A percentile compares a stretch with the other conserved stretches of the same genome.
Conservation (phyloP, 257 asterid species). For the Gentiana straminea region DNA sequence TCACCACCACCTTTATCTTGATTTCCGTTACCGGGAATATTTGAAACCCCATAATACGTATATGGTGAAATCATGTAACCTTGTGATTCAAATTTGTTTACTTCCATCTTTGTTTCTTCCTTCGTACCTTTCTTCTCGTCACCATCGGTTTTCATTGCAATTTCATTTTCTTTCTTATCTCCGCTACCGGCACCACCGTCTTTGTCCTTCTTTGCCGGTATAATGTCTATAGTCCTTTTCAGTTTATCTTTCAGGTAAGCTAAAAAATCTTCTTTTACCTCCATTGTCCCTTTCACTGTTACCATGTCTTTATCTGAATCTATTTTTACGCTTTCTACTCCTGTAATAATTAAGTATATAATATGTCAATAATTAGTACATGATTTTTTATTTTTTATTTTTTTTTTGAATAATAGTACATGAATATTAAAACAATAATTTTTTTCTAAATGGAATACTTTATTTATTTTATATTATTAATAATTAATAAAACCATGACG, state of each 20-base stretch:
- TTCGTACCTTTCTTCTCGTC: conserved; percentile 25
- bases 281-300: conserved; percentile 2
- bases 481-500: conserved; percentile 5
- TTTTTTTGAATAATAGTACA: no score
- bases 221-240: conserved; percentile 40
- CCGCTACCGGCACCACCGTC: background rate
- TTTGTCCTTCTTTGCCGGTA: conserved; percentile 27
- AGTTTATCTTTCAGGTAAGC: conserved; percentile 59
- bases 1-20: conserved; percentile 54
- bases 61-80: conserved; percentile 22
- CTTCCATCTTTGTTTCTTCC: conserved; percentile 34
- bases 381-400: no score
- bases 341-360: no score
- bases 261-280: conserved; percentile 38
- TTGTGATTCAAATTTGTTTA: conserved; percentile 42
- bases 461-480: no score
- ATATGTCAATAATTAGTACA: no score
- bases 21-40: conserved; percentile 37
- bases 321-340: background rate
- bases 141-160: conserved; percentile 17
- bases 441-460: no score
- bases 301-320: conserved; percentile 5
- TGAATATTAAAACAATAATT: no score
- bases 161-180: conserved; percentile 15
- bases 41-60: conserved; percentile 41